These are phyloP conservation scores for Aureobasidium sp. DNA, from an alignment of 2,329 filamentous ascomycete genomes.

Conservation along the genomic window DNA sequence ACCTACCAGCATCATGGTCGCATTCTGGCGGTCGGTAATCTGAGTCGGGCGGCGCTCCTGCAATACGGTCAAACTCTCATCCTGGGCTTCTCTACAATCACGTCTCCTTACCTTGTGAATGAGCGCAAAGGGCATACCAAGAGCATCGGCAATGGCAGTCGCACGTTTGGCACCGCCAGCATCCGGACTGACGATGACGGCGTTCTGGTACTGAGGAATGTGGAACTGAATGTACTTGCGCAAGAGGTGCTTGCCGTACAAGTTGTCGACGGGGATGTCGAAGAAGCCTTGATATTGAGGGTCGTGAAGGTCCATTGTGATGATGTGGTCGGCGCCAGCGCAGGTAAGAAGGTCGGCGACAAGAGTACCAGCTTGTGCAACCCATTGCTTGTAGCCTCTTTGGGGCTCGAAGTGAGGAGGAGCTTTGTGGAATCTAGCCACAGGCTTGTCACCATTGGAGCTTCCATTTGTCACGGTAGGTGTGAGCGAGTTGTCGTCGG, in stretches of 20 bases:
- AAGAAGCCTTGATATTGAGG: slow-evolving; percentile 98
- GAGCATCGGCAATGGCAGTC: slow-evolving; percentile 84
- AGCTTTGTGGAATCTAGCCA: slow-evolving; percentile 37
- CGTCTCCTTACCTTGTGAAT: slow-evolving; percentile 76
- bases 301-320: slow-evolving; percentile 95
- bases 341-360: slow-evolving; percentile 91
- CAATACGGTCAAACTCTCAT: slow-evolving; percentile 16
- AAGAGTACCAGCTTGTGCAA: slow-evolving; percentile 90
- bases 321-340: slow-evolving; percentile 91
- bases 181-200: slow-evolving; percentile 91
- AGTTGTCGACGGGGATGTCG: slow-evolving; percentile 95
- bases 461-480: slow-evolving; percentile 27
- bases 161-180: slow-evolving; percentile 94
- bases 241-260: slow-evolving; percentile 73
- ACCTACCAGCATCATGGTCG: slow-evolving; percentile 90
- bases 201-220: slow-evolving; percentile 75
- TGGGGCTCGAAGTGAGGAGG: slow-evolving; percentile 63
- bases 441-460: slow-evolving; percentile 54
- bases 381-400: slow-evolving; percentile 96
- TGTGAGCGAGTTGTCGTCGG: slow-evolving; percentile 18
- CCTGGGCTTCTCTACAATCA: background rate
- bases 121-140: slow-evolving; percentile 91
- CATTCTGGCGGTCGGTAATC: slow-evolving; percentile 71
- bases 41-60: slow-evolving; percentile 83
- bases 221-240: slow-evolving; percentile 66